Evolutionary conservation across 495 filamentous ascomycete species (phyloP).

Genomic region (Trichocladium uniseriatum): DNA sequence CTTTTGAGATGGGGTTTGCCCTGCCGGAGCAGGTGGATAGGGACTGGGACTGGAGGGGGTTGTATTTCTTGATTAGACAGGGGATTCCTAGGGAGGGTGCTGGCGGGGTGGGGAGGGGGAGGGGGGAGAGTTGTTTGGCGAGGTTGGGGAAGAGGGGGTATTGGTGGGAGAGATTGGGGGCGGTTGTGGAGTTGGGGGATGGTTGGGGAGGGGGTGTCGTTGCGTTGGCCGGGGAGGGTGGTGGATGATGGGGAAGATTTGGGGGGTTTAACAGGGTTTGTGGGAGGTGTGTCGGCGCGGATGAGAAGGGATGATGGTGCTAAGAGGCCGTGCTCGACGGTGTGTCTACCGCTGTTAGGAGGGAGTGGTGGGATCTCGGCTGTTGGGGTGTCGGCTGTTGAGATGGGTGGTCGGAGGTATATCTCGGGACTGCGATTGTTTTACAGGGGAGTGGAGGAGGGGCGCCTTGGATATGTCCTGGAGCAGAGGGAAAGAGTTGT

Average conservation of each 20-base stretch:
- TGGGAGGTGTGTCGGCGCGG: too few species aligned
- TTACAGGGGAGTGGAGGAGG: not conserved
- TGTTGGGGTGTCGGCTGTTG: constrained; percentile 8
- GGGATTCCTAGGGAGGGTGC: too few species aligned
- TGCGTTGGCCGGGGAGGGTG: not conserved
- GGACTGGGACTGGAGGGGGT: constrained; percentile 9
- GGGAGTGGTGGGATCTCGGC: not conserved
- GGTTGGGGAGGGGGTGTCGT: not conserved
- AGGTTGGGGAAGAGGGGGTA: constrained; percentile 9
- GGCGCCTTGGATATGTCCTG: constrained; percentile 5
- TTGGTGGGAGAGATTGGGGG: constrained; percentile 11
- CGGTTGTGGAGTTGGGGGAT: not conserved
- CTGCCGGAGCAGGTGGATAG: not conserved
- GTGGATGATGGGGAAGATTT: too few species aligned
- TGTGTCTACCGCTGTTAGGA: not conserved
- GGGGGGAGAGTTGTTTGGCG: not conserved
- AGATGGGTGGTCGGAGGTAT: constrained; percentile 3
- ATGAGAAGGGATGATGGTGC: too few species aligned
- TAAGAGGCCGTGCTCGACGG: not conserved
- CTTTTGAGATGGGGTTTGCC: constrained; percentile 16
- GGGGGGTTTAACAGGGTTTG: too few species aligned
- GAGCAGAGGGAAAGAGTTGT: constrained; percentile 4
- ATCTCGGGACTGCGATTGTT: constrained; percentile 9
- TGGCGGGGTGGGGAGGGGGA: not conserved
- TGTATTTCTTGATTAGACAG: constrained; percentile 13